These are phyloP conservation scores for Berberis thunbergii DNA, from an alignment of 164 flowering plant species.

Conservation along the genomic window DNA sequence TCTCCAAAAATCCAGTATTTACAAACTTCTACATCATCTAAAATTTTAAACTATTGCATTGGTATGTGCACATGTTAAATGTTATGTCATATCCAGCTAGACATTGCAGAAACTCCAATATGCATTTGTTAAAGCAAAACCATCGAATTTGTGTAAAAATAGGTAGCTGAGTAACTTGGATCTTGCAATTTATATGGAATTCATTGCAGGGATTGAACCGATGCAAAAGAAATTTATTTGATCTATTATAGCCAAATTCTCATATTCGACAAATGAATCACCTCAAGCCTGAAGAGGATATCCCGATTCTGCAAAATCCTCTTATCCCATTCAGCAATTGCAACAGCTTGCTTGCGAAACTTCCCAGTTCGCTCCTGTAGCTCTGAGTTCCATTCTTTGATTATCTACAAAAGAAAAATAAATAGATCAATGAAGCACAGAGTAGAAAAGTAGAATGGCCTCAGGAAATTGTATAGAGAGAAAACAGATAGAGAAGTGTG, in stretches of 20 bases:
- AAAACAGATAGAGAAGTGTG: neutral
- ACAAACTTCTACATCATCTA: too few relatives aligned
- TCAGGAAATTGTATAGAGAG: neutral
- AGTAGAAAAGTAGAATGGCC: neutral
- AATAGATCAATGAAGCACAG: neutral
- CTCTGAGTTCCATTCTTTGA: slow-evolving; percentile 97
- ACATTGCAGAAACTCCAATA: too few relatives aligned
- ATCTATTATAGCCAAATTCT: neutral
- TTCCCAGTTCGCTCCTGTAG: slow-evolving; percentile 90
- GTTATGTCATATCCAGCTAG: too few relatives aligned
- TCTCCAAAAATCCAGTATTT: too few relatives aligned
- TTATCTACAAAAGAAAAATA: slow-evolving; percentile 40
- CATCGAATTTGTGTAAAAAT: too few relatives aligned
- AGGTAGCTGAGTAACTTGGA: too few relatives aligned
- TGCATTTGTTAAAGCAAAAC: too few relatives aligned
- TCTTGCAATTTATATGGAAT: too few relatives aligned
- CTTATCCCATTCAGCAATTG: slow-evolving; percentile 95
- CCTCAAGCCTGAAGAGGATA: slow-evolving; percentile 93
- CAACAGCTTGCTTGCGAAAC: slow-evolving; percentile 85
- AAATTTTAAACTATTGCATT: too few relatives aligned
- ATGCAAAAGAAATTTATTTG: neutral
- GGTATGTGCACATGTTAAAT: too few relatives aligned
- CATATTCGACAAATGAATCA: slow-evolving; percentile 13
- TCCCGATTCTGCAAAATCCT: slow-evolving; percentile 88
- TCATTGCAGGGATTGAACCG: neutral